Conservation (phyloP, 352 stramenopile species). For the Globisporangium middletonii region DNA sequence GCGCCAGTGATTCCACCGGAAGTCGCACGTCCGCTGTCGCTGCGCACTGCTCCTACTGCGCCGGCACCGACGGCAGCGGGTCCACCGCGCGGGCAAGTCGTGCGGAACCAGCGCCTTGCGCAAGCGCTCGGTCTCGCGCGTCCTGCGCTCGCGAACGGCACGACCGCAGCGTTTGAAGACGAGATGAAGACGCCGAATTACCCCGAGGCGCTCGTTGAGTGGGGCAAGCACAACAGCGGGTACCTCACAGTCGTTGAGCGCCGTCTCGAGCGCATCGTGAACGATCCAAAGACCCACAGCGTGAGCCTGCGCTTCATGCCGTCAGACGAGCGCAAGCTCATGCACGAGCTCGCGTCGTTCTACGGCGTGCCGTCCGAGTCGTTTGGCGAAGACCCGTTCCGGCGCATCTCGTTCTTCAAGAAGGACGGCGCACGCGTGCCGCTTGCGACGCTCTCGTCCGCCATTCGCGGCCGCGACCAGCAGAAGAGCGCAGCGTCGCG, state of each 20-base stretch:
- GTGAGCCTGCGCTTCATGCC: conserved; percentile 74
- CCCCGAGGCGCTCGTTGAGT: conserved; percentile 50
- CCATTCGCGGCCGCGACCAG: conserved; percentile 27
- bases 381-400: conserved; percentile 62
- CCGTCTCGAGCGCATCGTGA: conserved; percentile 65
- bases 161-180: conserved; percentile 54
- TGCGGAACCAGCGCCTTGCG: conserved; percentile 64
- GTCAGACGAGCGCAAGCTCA: conserved; percentile 54
- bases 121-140: conserved; percentile 51
- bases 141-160: conserved; percentile 26
- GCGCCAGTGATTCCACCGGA: conserved; percentile 34
- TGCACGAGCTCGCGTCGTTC: conserved; percentile 64
- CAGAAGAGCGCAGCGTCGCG: conserved; percentile 26
- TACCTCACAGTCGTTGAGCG: conserved; percentile 71
- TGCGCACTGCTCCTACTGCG: conserved; percentile 13
- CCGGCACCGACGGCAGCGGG: conserved; percentile 18
- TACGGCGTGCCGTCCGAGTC: conserved; percentile 71
- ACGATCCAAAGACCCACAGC: conserved; percentile 61
- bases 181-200: conserved; percentile 75
- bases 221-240: conserved; percentile 63
- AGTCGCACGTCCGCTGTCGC: conserved; percentile 25
- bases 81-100: conserved; percentile 39
- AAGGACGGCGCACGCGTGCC: conserved; percentile 43
- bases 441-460: conserved; percentile 47
- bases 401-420: conserved; percentile 79